phyloP scores from a whole-genome alignment of 345 rosid species.

The Noccaea caerulescens region DNA sequence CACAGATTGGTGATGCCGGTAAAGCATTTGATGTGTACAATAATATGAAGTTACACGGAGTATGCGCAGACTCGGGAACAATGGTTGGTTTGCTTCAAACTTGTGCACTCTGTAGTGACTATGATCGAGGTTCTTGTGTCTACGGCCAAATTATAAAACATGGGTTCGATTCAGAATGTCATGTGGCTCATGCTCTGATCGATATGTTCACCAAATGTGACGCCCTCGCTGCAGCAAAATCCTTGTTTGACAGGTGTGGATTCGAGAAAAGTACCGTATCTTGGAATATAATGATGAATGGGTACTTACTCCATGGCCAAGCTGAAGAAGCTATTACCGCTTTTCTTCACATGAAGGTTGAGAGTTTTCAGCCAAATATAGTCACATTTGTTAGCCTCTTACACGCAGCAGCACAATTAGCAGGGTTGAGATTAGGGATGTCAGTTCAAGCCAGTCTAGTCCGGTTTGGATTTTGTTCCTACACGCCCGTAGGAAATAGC shows the following conservation, averaged over 20 bases:
- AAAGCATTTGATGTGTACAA: constrained; percentile 49
- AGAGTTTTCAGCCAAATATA: constrained; percentile 48
- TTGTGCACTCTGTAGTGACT: constrained; percentile 50
- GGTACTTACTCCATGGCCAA: constrained; percentile 57
- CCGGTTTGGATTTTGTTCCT: constrained; percentile 49
- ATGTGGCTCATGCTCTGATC: constrained; percentile 56
- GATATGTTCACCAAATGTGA: constrained; percentile 67
- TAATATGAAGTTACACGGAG: constrained; percentile 47
- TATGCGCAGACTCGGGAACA: constrained; percentile 55
- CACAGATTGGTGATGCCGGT: constrained; percentile 48
- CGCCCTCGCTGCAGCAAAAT: constrained; percentile 48
- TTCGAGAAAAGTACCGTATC: constrained; percentile 52
- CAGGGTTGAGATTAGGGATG: constrained; percentile 56
- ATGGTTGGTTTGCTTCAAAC: constrained; percentile 61
- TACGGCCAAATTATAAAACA: constrained; percentile 50
- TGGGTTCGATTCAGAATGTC: constrained; percentile 55
- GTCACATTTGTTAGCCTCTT: constrained; percentile 56
- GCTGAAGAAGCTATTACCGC: constrained; percentile 55
- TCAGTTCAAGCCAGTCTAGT: constrained; percentile 55
- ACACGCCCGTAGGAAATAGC: constrained; percentile 50
- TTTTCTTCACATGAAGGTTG: constrained; percentile 53
- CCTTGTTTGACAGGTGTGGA: constrained; percentile 49
- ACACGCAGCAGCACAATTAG: constrained; percentile 52
- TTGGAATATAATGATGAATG: constrained; percentile 67
- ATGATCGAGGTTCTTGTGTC: constrained; percentile 50